These are phyloP conservation scores for Gossypioides kirkii DNA, from an alignment of 345 rosid genomes.

Conservation along the genomic window DNA sequence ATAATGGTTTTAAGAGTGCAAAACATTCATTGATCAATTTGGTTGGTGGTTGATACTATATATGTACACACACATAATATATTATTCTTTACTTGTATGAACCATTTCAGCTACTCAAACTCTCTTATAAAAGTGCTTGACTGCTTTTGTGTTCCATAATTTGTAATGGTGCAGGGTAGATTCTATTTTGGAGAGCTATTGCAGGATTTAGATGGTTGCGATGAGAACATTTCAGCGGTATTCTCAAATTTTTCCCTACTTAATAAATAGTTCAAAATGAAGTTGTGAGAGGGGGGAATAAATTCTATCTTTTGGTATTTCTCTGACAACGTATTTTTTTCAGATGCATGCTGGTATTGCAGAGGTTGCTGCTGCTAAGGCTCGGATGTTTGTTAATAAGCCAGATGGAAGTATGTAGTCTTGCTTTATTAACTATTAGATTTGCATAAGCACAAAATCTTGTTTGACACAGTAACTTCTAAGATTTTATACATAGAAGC, in stretches of 20 bases:
- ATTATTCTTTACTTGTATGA: not conserved
- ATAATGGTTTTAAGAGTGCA: not conserved
- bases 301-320: conserved; percentile 9
- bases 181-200: conserved; percentile 83
- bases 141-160: conserved; percentile 4
- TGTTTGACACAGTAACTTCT: not conserved
- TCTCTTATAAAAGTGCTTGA: not conserved
- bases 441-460: not conserved
- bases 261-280: conserved; percentile 7
- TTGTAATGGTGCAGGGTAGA: conserved; percentile 60
- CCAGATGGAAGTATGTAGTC: conserved; percentile 84
- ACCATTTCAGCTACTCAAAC: not conserved
- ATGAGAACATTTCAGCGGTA: conserved; percentile 70
- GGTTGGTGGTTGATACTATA: not conserved
- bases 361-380: conserved; percentile 97
- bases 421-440: not conserved
- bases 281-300: not conserved
- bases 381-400: conserved; percentile 85
- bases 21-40: not conserved
- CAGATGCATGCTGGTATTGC: conserved; percentile 93
- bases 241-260: conserved; percentile 12
- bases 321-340: conserved; percentile 24
- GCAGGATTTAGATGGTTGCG: conserved; percentile 61
- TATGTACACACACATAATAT: not conserved
- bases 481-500: not conserved